Base-by-base conservation (phyloP, 352 stramenopile species). In the Globisporangium radiosum region DNA sequence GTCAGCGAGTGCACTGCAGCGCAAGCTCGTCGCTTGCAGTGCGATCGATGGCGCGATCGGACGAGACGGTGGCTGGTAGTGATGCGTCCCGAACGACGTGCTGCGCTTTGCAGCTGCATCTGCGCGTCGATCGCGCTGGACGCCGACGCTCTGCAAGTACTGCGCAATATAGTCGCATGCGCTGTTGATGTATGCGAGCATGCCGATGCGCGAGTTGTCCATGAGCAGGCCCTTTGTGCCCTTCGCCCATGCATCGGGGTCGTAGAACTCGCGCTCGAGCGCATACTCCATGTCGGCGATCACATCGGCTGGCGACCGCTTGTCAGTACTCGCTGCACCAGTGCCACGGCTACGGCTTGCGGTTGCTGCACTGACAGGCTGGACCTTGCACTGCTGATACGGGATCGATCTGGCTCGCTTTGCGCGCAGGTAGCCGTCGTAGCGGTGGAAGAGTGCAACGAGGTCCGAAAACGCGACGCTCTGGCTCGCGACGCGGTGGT, bases 171-270 rank as follows among this genome's bases (percentile, higher is more conserved):
- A 78, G 54, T 89, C 76, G 43, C 80, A 89, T 1, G 76, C 80
- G 55, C 75, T 86, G 56, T 90, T 89, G n/a, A 84, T 73, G 62
- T 92, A 92, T 10, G 69, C 80, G 17, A 92, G 76, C 78, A 92
- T 90, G 9, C 72, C 78, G 47, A 92, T 75, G 3, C 77, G 76
- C 13, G 82, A 82, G 45, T 85, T 89, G 59, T 92, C 80, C 76
- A 87, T 85, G 14, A 90, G 62, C 6, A 90, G 59, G 1, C 78
- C 74, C 47, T 74, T 78, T 7, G 67, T 61, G 25, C 70, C 72
- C 13, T 77, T 68, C 5, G 69, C 60, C 76, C 80, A 90, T 17
- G 71, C 52, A 52, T 84, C 74, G 5, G 75, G 74, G 39, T 84
- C 69, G 56, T 84, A 88, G 9, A 84, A 70, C n/a, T 81, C 67